Percentiles rank a stretch among this genome's conserved stretches.
Evolutionary conservation across 163 green algal species (phyloP).

Genomic region (Chlorella variabilis): DNA sequence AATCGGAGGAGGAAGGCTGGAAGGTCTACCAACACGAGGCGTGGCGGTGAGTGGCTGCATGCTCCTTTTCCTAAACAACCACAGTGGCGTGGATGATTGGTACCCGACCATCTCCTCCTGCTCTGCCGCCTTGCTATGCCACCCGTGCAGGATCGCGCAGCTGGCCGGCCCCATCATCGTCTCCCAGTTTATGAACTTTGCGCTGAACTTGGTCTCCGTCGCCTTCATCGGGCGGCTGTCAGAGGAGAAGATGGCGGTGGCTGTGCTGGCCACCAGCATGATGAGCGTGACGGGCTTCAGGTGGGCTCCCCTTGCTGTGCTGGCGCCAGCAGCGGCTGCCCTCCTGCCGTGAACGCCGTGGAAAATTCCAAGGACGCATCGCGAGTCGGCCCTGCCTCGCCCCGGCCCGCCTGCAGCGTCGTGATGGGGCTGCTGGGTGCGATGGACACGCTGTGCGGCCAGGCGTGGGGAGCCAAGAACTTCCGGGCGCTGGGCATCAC

Average conservation of each 20-base stretch:
- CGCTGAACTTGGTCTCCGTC: slow-evolving; percentile 9
- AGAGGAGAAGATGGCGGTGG: slow-evolving; percentile 34
- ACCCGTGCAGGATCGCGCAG: slow-evolving; percentile 18
- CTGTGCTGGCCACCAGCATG: slow-evolving; percentile 29
- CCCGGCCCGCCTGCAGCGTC: slow-evolving; percentile 5
- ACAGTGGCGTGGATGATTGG: background rate
- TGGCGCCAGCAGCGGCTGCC: background rate
- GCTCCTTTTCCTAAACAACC: background rate
- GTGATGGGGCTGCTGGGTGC: slow-evolving; percentile 35
- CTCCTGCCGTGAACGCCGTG: too few relatives aligned
- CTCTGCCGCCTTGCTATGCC: background rate
- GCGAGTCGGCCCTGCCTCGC: too few relatives aligned
- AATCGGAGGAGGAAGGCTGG: background rate
- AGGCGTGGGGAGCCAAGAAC: slow-evolving; percentile 35
- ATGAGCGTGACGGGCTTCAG: slow-evolving; percentile 33
- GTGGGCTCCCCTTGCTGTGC: background rate
- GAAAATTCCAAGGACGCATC: too few relatives aligned
- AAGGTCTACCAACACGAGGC: background rate
- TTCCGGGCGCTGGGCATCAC: slow-evolving; percentile 20
- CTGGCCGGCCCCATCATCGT: slow-evolving; percentile 5
- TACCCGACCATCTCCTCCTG: background rate
- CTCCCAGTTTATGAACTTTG: slow-evolving; percentile 24
- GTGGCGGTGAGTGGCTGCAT: background rate
- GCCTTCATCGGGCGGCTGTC: slow-evolving; percentile 38
- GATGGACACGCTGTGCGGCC: slow-evolving; percentile 34